Evolutionary conservation across 768 basidiomycete species (phyloP), one percentile per base, ranked within the genome.

Genomic region (Astraeus odoratus): DNA sequence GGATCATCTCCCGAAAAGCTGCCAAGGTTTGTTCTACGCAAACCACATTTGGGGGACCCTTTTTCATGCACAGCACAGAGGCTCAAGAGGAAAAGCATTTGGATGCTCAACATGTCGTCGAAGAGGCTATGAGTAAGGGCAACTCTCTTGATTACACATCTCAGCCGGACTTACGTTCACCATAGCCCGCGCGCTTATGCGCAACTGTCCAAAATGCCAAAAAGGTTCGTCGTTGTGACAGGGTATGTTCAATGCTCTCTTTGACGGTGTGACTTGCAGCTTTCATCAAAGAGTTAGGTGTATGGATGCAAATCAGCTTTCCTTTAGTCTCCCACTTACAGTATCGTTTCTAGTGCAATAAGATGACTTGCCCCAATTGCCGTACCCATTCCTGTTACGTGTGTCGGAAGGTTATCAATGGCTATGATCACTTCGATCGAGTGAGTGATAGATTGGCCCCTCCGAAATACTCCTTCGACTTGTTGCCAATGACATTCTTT

Each of bases 71-170:
- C 12, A 8, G 23, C 33, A 12, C 54, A 88, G 90, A 95, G 63
- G 68, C 75, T 50, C 83, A 86, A 48, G 75, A 82, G 10, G 89
- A 93, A 59, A 78, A 75, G 49, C 75, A 78, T 39, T 62, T 93
- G 13, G 81, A 89, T 61, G 81, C 76, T 10, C 74, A 81, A 44
- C 91, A 94, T 66, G 61, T 74, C 1, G 73, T 96, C 23, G 93
- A 96, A 59, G 93, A 96, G 57, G 93, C 92, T 3, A 96, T 96
- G 93, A 89, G 88, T 86, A 57, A 8, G 74, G 65, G 6, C 42
- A 42, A 27, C 38, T 43, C 20, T 23, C n/a, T 24, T 42, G 13
- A 33, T 1, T 36, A 22, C 26, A 7, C 25, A 31, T 15, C 33
- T 42, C 27, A 36, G 34, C 22, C 13, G 42, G 22, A 29, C 33